Evolutionary conservation across 352 stramenopile species (phyloP), one percentile per base, ranked within the genome.

Genomic region (Phytophthora brassicae): DNA sequence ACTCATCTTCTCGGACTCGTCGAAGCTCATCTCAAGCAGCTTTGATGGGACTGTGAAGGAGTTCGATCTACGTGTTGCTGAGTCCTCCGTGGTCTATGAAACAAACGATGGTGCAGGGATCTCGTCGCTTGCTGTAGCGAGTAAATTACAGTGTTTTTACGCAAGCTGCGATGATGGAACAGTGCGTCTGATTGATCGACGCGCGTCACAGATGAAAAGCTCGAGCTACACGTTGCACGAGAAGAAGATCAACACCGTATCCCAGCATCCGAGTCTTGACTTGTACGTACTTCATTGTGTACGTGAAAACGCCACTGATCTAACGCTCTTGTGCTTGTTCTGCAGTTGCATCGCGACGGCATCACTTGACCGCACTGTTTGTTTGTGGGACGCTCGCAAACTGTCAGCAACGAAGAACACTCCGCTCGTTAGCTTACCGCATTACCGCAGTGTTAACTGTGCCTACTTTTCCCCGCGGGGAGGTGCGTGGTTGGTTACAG

Each of bases 171-270:
- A 93, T 28, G 82, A 92, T 41, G 86, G 86, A 2, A 64, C 64
- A 6, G 68, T 93, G 3, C 79, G 74, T 35, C 55, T 62, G 4
- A 59, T 93, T 31, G 86, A 95, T 50, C 66, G 64, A 24, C 79
- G 86, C 12, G 53, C 71, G n/a, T 12, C 23, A 4, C 61, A 52
- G 8, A 53, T 53, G 22, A 75, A 67, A 41, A 62, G 65, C 14
- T 67, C 72, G 6, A 65, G 26, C 8, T 92, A 80, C 48, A 12
- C 63, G 12, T 55, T 92, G 17, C 86, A 95, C 35, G 86, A 93
- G 48, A 94, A 93, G 60, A 95, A 93, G 70, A 72, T 94, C 48
- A 92, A 95, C 55, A 95, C 86, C 0, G 84, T 95, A n/a, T 73
- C 88, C 44, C 68, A 82, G 46, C 86, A 95, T 39, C 83, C 86